Percentiles rank a stretch among this genome's conserved stretches.
Conservation (phyloP, 805 yeast species). For the Ogataea nitratoaversa region DNA sequence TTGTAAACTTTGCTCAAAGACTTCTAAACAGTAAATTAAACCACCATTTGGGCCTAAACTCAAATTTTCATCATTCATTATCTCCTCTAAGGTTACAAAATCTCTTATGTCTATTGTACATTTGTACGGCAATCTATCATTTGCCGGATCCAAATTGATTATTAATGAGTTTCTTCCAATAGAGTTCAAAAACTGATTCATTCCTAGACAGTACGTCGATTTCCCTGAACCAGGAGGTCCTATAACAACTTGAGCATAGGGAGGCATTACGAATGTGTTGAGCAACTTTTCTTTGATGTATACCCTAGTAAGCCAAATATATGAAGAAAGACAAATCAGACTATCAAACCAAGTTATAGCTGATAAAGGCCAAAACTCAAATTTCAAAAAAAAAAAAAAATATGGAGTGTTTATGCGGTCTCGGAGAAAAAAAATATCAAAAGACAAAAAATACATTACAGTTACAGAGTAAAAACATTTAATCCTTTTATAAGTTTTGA, state of each 20-base stretch:
- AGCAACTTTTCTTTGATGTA: too few relatives aligned
- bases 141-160: slow-evolving; percentile 84
- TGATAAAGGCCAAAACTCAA: too few relatives aligned
- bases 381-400: too few relatives aligned
- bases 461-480: background rate
- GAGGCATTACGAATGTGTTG: slow-evolving; percentile 48
- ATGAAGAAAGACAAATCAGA: too few relatives aligned
- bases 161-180: slow-evolving; percentile 88
- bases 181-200: slow-evolving; percentile 87
- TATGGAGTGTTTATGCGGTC: too few relatives aligned
- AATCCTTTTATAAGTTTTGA: too few relatives aligned
- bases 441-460: background rate
- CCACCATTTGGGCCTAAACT: slow-evolving; percentile 77
- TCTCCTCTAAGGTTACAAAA: slow-evolving; percentile 51
- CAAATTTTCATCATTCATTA: slow-evolving; percentile 49
- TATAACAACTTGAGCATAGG: slow-evolving; percentile 85
- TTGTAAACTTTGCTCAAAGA: slow-evolving; percentile 52
- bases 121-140: slow-evolving; percentile 50
- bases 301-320: too few relatives aligned
- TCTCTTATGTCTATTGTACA: slow-evolving; percentile 56
- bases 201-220: slow-evolving; percentile 90
- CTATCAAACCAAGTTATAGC: too few relatives aligned
- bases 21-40: slow-evolving; percentile 79
- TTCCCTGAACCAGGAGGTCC: slow-evolving; percentile 99
- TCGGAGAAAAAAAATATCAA: background rate